Evolutionary conservation across 768 basidiomycete genomes (phyloP).

Genomic region (Boletellus sp.): DNA sequence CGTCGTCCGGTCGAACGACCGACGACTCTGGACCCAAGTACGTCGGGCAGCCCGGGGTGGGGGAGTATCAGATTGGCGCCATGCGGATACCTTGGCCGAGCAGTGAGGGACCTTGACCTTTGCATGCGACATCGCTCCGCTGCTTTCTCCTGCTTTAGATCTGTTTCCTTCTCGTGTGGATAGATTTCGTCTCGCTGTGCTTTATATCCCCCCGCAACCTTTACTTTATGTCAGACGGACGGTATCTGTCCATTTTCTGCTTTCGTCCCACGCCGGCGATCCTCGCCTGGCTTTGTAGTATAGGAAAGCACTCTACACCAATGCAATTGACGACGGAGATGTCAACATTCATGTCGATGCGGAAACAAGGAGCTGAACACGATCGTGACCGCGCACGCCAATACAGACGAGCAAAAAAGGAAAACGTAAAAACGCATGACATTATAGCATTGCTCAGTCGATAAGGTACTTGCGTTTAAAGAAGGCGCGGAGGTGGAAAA

Average conservation of each 20-base stretch:
- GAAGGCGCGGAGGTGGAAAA: constrained; percentile 89
- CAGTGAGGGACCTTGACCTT: constrained; percentile 8
- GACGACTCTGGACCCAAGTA: not conserved
- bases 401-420: not conserved
- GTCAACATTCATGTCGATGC: not conserved
- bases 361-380: not conserved
- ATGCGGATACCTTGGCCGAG: constrained; percentile 34
- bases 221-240: too few relatives aligned
- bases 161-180: not conserved
- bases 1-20: not conserved
- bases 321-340: too few relatives aligned
- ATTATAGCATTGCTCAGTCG: constrained; percentile 45
- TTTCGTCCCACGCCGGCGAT: too few relatives aligned
- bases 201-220: too few relatives aligned
- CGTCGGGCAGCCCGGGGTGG: constrained; percentile 11
- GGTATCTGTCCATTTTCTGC: too few relatives aligned
- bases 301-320: too few relatives aligned
- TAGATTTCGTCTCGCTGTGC: too few relatives aligned
- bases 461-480: constrained; percentile 96
- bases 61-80: constrained; percentile 47
- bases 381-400: not conserved
- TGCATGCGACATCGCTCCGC: not conserved
- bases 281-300: too few relatives aligned
- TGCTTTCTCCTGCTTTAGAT: not conserved
- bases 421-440: constrained; percentile 1